Percentiles rank a stretch among this genome's conserved stretches.
Evolutionary conservation across 345 rosid genomes (phyloP).

Genomic region (Euphorbia lathyris): DNA sequence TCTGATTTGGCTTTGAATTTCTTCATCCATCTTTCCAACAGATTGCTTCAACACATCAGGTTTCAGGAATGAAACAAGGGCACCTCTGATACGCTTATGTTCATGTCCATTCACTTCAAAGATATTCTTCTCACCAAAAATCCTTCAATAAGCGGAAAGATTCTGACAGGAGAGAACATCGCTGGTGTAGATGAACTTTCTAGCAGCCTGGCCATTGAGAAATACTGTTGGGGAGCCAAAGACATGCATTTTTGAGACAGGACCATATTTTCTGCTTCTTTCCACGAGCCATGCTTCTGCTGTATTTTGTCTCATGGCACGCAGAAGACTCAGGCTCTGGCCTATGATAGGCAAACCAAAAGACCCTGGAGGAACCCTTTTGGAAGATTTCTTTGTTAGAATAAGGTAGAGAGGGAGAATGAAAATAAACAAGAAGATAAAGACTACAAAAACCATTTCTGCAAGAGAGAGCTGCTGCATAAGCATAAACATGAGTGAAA

Average conservation of each 20-base stretch:
- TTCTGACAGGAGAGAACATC: constrained; percentile 13
- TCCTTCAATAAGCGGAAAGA: constrained; percentile 6
- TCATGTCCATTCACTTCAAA: constrained; percentile 27
- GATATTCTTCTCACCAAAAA: constrained; percentile 26
- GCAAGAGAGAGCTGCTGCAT: too few species aligned
- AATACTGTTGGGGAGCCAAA: constrained; percentile 12
- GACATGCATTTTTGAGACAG: constrained; percentile 33
- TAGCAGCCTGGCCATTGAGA: too few species aligned
- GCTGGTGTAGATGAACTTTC: neutral
- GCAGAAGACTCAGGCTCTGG: too few species aligned
- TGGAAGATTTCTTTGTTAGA: too few species aligned
- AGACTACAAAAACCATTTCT: too few species aligned
- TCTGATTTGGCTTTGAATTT: neutral
- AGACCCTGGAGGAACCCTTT: too few species aligned
- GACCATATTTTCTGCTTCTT: constrained; percentile 30
- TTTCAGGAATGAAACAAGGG: constrained; percentile 8
- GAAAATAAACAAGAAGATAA: too few species aligned
- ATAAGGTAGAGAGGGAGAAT: too few species aligned
- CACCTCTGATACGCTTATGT: constrained; percentile 34
- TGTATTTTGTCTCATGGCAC: too few species aligned
- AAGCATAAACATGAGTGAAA: too few species aligned
- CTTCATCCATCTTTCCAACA: too few species aligned
- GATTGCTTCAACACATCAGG: too few species aligned
- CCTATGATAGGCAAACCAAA: neutral
- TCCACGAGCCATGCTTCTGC: constrained; percentile 32